phyloP scores from a whole-genome alignment of 75 land plant species.

The Picea glauca region DNA sequence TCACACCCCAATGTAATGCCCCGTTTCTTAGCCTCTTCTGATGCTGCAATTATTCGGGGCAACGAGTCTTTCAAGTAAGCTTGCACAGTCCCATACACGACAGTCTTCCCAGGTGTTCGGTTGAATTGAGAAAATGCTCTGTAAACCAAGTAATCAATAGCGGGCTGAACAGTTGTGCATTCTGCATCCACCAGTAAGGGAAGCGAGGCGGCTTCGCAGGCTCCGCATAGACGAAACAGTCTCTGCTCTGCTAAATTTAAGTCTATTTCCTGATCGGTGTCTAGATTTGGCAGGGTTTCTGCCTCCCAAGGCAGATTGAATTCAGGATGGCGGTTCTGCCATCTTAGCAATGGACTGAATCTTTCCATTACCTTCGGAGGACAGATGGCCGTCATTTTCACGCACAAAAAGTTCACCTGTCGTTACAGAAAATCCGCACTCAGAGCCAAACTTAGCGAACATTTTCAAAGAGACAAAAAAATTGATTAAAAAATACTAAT shows the following conservation, averaged over 20 bases:
- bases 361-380: constrained; percentile 26
- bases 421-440: too few relatives aligned
- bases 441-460: too few relatives aligned
- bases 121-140: constrained; percentile 47
- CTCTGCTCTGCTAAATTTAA: constrained; percentile 51
- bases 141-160: constrained; percentile 79
- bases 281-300: constrained; percentile 54
- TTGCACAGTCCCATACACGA: constrained; percentile 77
- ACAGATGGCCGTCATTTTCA: constrained; percentile 35
- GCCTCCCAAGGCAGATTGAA: constrained; percentile 68
- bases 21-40: constrained; percentile 47
- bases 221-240: constrained; percentile 5
- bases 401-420: constrained; percentile 39
- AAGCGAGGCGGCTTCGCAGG: constrained; percentile 33
- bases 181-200: constrained; percentile 88
- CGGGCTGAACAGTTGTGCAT: constrained; percentile 75
- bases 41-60: constrained; percentile 23
- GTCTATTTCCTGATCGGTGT: constrained; percentile 52
- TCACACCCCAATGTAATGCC: constrained; percentile 69
- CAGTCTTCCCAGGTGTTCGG: constrained; percentile 22
- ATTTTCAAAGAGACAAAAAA: too few relatives aligned
- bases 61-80: constrained; percentile 77
- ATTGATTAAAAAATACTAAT: neutral
- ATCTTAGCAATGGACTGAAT: constrained; percentile 23
- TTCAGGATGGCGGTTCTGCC: constrained; percentile 4